Conservation (phyloP, 495 filamentous ascomycete genomes). For the Hypomontagnella submonticulosa region DNA sequence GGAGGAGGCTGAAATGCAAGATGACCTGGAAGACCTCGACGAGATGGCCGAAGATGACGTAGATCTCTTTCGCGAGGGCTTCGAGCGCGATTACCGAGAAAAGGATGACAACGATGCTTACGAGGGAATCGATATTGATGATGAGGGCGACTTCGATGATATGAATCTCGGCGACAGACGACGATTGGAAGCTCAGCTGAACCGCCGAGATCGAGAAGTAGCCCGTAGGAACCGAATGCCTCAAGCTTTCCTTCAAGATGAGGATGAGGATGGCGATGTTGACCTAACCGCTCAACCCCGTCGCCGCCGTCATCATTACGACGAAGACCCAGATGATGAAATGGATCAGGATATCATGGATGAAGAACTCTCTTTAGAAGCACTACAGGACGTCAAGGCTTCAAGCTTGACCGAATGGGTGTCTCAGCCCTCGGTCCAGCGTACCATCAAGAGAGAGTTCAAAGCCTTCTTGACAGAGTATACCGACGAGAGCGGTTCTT, state of each 20-base stretch:
- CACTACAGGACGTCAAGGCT: slow-evolving; percentile 92
- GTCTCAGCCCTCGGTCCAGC: slow-evolving; percentile 86
- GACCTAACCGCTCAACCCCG: slow-evolving; percentile 86
- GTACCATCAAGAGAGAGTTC: slow-evolving; percentile 95
- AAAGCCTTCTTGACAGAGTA: slow-evolving; percentile 97
- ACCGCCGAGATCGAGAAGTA: slow-evolving; percentile 84
- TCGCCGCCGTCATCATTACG: slow-evolving; percentile 84
- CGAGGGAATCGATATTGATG: slow-evolving; percentile 59
- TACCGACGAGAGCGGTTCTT: slow-evolving; percentile 84
- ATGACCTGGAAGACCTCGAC: slow-evolving; percentile 91
- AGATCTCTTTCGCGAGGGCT: slow-evolving; percentile 91
- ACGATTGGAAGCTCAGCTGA: slow-evolving; percentile 83
- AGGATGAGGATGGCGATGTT: slow-evolving; percentile 84
- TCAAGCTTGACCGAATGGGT: slow-evolving; percentile 95
- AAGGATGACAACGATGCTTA: slow-evolving; percentile 61
- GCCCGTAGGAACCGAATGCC: slow-evolving; percentile 79
- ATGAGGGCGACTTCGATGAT: slow-evolving; percentile 73
- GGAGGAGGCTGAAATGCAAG: slow-evolving; percentile 76
- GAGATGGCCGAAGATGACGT: slow-evolving; percentile 98
- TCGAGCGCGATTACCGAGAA: slow-evolving; percentile 82
- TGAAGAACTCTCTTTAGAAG: slow-evolving; percentile 91
- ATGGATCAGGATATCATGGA: slow-evolving; percentile 94
- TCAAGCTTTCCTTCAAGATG: slow-evolving; percentile 84
- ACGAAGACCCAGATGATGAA: slow-evolving; percentile 92
- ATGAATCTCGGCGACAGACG: slow-evolving; percentile 85